These are phyloP conservation scores for Rosellinia necatrix DNA, from an alignment of 2,329 filamentous ascomycete species.

Conservation along the genomic window DNA sequence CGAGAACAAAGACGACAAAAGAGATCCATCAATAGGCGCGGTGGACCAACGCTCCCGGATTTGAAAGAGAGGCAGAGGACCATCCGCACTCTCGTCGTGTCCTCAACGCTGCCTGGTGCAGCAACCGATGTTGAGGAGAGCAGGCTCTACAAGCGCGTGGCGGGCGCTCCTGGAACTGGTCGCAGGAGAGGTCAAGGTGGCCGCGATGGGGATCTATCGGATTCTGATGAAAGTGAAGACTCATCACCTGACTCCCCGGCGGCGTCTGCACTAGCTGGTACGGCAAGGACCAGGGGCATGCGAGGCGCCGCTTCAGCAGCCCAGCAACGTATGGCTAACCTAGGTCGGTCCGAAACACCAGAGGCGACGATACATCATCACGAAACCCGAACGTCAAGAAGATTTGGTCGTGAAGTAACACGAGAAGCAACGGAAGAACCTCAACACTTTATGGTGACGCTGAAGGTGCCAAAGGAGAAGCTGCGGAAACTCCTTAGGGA, in stretches of 20 bases:
- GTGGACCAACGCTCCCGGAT: slow-evolving; percentile 91
- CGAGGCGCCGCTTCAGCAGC: slow-evolving; percentile 86
- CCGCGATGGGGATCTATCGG: slow-evolving; percentile 75
- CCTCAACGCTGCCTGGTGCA: slow-evolving; percentile 87
- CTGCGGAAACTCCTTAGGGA: slow-evolving; percentile 69
- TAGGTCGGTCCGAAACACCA: slow-evolving; percentile 86
- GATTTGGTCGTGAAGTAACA: slow-evolving; percentile 61
- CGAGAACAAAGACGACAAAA: slow-evolving; percentile 94
- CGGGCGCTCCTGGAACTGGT: slow-evolving; percentile 57
- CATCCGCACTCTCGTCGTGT: slow-evolving; percentile 89
- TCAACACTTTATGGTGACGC: slow-evolving; percentile 70
- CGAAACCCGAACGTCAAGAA: slow-evolving; percentile 72
- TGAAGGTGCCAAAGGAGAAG: slow-evolving; percentile 74
- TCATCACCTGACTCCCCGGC: slow-evolving; percentile 86
- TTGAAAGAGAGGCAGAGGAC: slow-evolving; percentile 93
- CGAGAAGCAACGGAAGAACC: slow-evolving; percentile 83
- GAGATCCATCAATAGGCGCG: slow-evolving; percentile 89
- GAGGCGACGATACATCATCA: slow-evolving; percentile 73
- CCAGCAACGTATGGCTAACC: slow-evolving; percentile 82
- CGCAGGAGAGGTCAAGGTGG: slow-evolving; percentile 58
- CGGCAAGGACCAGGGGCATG: slow-evolving; percentile 84
- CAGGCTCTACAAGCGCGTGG: slow-evolving; percentile 80
- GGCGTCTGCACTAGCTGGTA: slow-evolving; percentile 73
- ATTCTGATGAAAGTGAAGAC: slow-evolving; percentile 91
- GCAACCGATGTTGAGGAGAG: slow-evolving; percentile 81